Conservation (phyloP, 305 asterid species). For the Striga hermonthica region DNA sequence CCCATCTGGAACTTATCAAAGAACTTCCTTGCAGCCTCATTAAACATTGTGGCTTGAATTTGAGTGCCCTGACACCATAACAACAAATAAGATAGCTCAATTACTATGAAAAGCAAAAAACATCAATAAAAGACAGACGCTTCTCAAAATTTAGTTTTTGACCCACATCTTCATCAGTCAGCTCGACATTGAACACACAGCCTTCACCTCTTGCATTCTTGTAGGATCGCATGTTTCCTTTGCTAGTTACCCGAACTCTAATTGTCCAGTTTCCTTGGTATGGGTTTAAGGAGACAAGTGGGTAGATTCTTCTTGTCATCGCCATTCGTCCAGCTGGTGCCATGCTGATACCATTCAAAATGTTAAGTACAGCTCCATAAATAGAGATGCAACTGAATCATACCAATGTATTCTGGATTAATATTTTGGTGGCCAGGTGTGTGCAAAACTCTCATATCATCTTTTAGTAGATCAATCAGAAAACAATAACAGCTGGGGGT, state of each 20-base stretch:
- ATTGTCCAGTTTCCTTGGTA: constrained; percentile 92
- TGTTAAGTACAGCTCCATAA: constrained; percentile 12
- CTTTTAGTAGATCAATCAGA: background rate
- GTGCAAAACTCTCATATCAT: no score
- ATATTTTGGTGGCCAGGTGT: no score
- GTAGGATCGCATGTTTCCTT: constrained; percentile 71
- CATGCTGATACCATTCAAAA: constrained; percentile 40
- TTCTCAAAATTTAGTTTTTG: background rate
- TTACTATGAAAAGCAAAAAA: background rate
- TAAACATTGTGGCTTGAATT: constrained; percentile 97
- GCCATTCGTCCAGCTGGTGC: constrained; percentile 83
- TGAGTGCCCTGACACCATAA: constrained; percentile 68
- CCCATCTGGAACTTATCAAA: constrained; percentile 83
- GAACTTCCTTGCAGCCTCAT: constrained; percentile 83
- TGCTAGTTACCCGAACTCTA: constrained; percentile 71
- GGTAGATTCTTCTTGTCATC: constrained; percentile 74
- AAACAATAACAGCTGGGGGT: background rate
- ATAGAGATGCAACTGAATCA: background rate
- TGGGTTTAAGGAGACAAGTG: constrained; percentile 82
- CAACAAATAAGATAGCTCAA: constrained; percentile 3
- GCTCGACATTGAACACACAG: constrained; percentile 85
- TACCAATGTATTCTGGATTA: background rate
- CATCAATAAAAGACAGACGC: no score
- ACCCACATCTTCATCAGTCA: constrained; percentile 91
- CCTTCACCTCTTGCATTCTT: constrained; percentile 90